phyloP scores from a whole-genome alignment of 2,329 filamentous ascomycete species.

The Drechslera avenae region DNA sequence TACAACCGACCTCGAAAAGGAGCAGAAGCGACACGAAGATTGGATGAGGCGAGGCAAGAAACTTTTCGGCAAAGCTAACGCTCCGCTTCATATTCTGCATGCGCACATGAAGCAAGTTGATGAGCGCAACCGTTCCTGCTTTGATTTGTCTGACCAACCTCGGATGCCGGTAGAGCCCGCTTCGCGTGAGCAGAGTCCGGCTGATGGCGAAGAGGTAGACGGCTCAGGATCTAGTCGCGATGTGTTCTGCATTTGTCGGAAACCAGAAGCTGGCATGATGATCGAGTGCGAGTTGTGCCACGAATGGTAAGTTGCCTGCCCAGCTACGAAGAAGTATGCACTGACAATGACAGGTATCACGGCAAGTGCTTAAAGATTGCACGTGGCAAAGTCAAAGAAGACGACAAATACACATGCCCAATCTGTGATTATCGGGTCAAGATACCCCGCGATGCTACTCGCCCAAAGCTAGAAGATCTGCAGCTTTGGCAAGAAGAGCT shows the following conservation, averaged over 20 bases:
- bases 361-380: slow-evolving; percentile 98
- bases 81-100: slow-evolving; percentile 92
- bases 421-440: slow-evolving; percentile 98
- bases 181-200: slow-evolving; percentile 77
- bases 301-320: slow-evolving; percentile 73
- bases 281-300: slow-evolving; percentile 98
- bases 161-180: slow-evolving; percentile 89
- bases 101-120: slow-evolving; percentile 93
- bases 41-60: slow-evolving; percentile 99
- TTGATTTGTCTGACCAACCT: slow-evolving; percentile 87
- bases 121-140: slow-evolving; percentile 87
- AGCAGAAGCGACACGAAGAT: slow-evolving; percentile 93
- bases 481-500: slow-evolving; percentile 85
- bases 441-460: slow-evolving; percentile 93
- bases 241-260: slow-evolving; percentile 96
- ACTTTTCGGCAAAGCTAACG: slow-evolving; percentile 96
- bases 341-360: slow-evolving; percentile 74
- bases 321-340: background rate
- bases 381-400: slow-evolving; percentile 95
- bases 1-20: slow-evolving; percentile 89
- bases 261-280: slow-evolving; percentile 96
- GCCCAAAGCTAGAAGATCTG: slow-evolving; percentile 92
- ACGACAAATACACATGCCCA: slow-evolving; percentile 97
- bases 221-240: slow-evolving; percentile 64
- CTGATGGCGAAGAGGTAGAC: slow-evolving; percentile 53